A percentile compares a stretch with the other conserved stretches of the same genome.
These are phyloP conservation scores for Arachis monticola DNA, from an alignment of 331 rosid genomes.

Conservation along the genomic window DNA sequence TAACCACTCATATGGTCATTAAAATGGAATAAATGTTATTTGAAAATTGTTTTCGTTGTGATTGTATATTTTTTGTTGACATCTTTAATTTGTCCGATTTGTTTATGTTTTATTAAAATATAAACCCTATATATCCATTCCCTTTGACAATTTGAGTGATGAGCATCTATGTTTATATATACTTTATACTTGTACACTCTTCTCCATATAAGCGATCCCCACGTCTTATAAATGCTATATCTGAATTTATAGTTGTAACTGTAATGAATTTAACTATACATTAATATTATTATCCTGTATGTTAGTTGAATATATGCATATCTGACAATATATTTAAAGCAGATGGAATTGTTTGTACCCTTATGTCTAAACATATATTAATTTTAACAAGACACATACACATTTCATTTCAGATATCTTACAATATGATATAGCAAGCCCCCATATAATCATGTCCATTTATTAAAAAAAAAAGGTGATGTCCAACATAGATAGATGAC, in stretches of 20 bases:
- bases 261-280: background rate
- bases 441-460: background rate
- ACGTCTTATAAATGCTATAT: conserved; percentile 4
- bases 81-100: too few species aligned
- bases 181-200: background rate
- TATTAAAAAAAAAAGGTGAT: background rate
- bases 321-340: background rate
- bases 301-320: background rate
- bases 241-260: background rate
- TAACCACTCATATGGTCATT: conserved; percentile 43
- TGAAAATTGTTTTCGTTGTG: too few species aligned
- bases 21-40: background rate
- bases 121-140: too few species aligned
- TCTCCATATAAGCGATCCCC: background rate
- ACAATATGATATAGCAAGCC: too few species aligned
- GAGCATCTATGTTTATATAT: background rate
- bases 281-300: background rate
- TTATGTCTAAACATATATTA: background rate
- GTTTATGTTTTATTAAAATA: too few species aligned
- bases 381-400: background rate
- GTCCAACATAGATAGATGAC: background rate
- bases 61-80: too few species aligned
- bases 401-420: background rate
- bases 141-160: background rate
- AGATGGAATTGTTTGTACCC: background rate